phyloP scores from a whole-genome alignment of 305 asterid genomes.

The Fraxinus dipetala region DNA sequence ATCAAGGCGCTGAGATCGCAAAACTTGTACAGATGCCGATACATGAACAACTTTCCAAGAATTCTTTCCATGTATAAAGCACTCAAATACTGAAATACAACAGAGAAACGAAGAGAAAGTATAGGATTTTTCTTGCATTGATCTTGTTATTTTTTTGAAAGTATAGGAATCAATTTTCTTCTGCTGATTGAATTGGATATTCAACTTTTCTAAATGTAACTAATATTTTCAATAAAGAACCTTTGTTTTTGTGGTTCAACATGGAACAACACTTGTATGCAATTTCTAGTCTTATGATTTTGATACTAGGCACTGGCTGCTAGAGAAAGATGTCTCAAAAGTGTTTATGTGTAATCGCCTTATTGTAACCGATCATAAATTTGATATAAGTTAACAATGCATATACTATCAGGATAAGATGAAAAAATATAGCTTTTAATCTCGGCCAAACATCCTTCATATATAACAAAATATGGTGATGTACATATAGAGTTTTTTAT shows the following conservation, averaged over 20 bases:
- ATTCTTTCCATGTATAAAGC: not conserved
- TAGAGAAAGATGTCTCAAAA: not conserved
- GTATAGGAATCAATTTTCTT: not conserved
- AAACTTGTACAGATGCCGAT: slow-evolving; percentile 7
- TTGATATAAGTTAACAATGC: too few species aligned
- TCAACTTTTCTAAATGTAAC: not conserved
- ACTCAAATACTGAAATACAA: not conserved
- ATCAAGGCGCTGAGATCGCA: not conserved
- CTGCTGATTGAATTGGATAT: not conserved
- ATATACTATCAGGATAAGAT: too few species aligned
- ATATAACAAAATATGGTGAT: too few species aligned
- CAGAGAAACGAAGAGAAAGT: not conserved
- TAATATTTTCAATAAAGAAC: not conserved
- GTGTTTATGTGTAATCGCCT: too few species aligned
- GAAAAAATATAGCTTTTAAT: too few species aligned
- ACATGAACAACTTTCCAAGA: not conserved
- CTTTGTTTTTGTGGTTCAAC: not conserved
- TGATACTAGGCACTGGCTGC: not conserved
- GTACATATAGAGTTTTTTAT: too few species aligned
- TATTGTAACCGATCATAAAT: too few species aligned
- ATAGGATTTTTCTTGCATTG: not conserved
- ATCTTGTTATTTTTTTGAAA: not conserved
- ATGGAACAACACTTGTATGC: not conserved
- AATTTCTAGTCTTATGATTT: not conserved
- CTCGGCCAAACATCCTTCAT: too few species aligned